Conservation (phyloP, 345 rosid genomes). For the Erucastrum elatum region DNA sequence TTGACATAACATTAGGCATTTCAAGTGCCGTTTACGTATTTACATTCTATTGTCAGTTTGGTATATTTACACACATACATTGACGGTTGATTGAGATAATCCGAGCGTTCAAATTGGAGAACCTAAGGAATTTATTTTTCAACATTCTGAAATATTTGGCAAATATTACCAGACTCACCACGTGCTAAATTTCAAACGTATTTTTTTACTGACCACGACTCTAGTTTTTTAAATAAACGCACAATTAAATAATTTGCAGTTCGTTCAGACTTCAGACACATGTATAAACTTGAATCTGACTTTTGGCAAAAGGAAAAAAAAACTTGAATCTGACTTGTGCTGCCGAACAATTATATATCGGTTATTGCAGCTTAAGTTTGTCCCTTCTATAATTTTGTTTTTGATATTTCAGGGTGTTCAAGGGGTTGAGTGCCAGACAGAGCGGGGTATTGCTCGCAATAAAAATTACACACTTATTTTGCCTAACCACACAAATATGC, state of each 20-base stretch:
- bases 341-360: neutral
- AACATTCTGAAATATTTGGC: neutral
- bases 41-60: conserved; percentile 17
- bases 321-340: neutral
- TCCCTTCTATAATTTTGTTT: neutral
- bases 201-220: neutral
- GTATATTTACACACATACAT: conserved; percentile 23
- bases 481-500: no score
- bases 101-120: neutral
- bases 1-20: neutral
- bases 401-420: no score
- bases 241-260: neutral
- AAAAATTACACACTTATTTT: no score
- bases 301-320: no score
- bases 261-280: neutral
- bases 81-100: neutral
- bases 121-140: neutral
- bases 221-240: neutral
- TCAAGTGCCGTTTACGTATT: conserved; percentile 23
- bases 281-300: neutral
- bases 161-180: neutral
- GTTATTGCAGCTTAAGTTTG: neutral
- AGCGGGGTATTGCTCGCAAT: no score
- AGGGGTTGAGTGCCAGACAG: no score
- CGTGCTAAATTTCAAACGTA: neutral